Base-by-base conservation (phyloP, 148 eudicot species). In the Persicaria maculosa region DNA sequence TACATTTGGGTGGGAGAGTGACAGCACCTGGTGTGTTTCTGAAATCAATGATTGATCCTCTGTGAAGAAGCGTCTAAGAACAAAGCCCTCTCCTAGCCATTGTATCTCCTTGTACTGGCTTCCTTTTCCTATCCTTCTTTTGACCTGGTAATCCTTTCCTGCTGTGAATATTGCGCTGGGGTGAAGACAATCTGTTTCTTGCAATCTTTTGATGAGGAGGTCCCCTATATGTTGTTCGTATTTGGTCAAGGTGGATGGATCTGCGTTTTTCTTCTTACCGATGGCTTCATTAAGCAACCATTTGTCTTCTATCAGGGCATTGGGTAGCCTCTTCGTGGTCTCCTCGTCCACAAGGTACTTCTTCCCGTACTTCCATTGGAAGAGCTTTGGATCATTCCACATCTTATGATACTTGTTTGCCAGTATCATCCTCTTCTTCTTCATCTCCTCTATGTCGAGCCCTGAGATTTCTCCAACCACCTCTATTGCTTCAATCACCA, bases 41-140 rank as follows among this genome's bases (percentile, higher is more conserved):
- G 79, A 55, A 47, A 68, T 76, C 9, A 84, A 17, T 3, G 77
- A 70, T 59, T 78, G 80, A 43, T 80, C 64, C 57, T 86, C 91
- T 44, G 84, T 83, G 68, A 78, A 83, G 77, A 87, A 83, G 53
- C 73, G 78, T 53, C 89, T 83, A 74, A 86, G 47, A 20, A 81
- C 80, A 75, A 86, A 87, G 71, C 83, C 82, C 57, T 87, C 89
- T 15, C 93, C 93, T 57, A 89, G 40, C 93, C 93, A 89, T 15
- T 81, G 86, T n/a, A 89, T 89, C 81, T 89, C 93, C 85, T 86
- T 89, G 25, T 75, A 81, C 64, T 80, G 81, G 74, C 82, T 79
- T 53, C 83, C 90, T 7, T 79, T 79, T 11, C 88, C 88, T 74
- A 87, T 52, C 25, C 93, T 83, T 72, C 87, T 71, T 67, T 79